Base-by-base conservation (phyloP, 2,329 filamentous ascomycete genomes). In the Mycosphaerelloides madeirae region DNA sequence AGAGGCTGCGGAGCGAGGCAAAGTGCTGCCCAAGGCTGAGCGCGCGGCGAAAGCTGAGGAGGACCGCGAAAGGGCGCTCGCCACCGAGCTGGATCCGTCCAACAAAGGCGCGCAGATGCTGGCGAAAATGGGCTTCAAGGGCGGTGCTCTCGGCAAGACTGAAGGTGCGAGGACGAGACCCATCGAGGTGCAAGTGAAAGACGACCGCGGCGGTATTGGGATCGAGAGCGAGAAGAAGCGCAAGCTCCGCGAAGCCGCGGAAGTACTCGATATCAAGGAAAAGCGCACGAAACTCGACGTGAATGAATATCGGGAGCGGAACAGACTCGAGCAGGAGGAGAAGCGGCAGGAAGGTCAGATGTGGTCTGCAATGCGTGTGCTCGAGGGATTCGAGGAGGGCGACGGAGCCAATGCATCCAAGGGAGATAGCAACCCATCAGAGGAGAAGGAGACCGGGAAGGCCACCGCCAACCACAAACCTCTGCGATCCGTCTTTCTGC, bases 51-150 rank as follows among this genome's bases (percentile, higher is more conserved):
- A 88, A 54, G 87, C 85, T 57, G 79, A 77, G 7, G 77, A 75
- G 32, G 80, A 80, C 13, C 83, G 88, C 41, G 87, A 96, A 64
- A 79, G 77, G 29, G 87, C 86, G 0, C 78, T 96, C 19, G 77
- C 82, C 3, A 85, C 84, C 4, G 78, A 82, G 19, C 31, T 31
- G 14, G 41, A 43, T 9, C 13, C 14, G 8, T 22, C 37, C 41
- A 48, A 76, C 13, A 75, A 79, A 38, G 93, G 91, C 1, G 80
- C 94, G 50, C 81, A 87, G 53, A 96, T 98, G 88, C 95, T 98
- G 90, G 84, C 87, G 16, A 91, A 87, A 67, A 87, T 98, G 76
- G 93, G 93, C 1, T 98, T 94, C 70, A 73, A 79, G 15, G 89
- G 90, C 18, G 81, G 80, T 29, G 77, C 81, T 0, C 72, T 97